A percentile compares a stretch with the other conserved stretches of the same genome.
phyloP scores from a whole-genome alignment of 768 basidiomycete genomes.

The Lactarius deliciosus region DNA sequence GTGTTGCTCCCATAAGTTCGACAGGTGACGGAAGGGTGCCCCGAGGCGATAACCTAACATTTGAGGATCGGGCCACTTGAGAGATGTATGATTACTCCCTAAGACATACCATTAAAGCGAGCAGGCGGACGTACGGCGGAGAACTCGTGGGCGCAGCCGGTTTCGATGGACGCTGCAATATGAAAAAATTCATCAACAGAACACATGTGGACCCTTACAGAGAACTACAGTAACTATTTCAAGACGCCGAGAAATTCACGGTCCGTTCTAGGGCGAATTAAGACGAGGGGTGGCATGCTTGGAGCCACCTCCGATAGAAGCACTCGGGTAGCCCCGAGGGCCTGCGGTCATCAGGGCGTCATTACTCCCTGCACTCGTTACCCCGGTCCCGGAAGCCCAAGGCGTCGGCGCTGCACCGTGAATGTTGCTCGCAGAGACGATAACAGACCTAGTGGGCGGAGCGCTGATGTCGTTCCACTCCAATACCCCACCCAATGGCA shows the following conservation, averaged over 20 bases:
- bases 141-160: background rate
- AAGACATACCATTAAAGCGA: background rate
- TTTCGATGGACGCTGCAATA: constrained; percentile 16
- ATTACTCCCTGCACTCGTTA: constrained; percentile 6
- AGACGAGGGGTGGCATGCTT: background rate
- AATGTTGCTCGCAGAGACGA: background rate
- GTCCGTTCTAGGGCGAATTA: constrained; percentile 5
- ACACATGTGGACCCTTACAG: background rate
- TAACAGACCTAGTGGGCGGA: constrained; percentile 5
- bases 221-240: constrained; percentile 19
- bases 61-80: background rate
- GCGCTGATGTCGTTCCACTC: constrained; percentile 51
- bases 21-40: background rate
- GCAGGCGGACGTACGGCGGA: constrained; percentile 10
- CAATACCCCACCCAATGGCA: constrained; percentile 80
- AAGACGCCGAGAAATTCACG: constrained; percentile 15
- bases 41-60: background rate
- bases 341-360: constrained; percentile 10
- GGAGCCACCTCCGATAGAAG: constrained; percentile 16
- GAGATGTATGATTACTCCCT: background rate
- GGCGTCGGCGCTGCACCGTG: constrained; percentile 27
- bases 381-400: constrained; percentile 24
- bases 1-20: background rate
- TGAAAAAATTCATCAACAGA: constrained; percentile 18
- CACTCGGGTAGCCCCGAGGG: constrained; percentile 22